These are phyloP conservation scores for Dendryphion nanum DNA, from an alignment of 2,329 filamentous ascomycete genomes.

Conservation along the genomic window DNA sequence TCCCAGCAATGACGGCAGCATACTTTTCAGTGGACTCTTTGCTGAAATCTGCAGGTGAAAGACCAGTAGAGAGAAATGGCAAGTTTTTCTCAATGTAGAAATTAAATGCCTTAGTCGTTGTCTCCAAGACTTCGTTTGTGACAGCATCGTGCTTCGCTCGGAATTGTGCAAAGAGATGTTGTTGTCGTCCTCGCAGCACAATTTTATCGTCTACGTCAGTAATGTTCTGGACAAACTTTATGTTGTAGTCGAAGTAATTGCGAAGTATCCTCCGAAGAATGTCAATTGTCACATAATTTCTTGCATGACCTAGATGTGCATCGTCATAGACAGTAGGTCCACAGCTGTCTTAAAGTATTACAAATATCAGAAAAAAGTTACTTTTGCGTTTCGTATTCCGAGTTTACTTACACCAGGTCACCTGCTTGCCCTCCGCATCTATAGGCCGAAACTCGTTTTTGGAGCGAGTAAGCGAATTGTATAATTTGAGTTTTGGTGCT, in stretches of 20 bases:
- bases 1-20: conserved; percentile 54
- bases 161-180: conserved; percentile 73
- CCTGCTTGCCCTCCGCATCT: conserved; percentile 63
- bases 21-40: conserved; percentile 52
- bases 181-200: conserved; percentile 67
- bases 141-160: conserved; percentile 50
- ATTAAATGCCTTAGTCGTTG: conserved; percentile 52
- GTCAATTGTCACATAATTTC: conserved; percentile 89
- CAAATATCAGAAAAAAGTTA: too few relatives aligned
- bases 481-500: conserved; percentile 65
- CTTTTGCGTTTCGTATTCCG: too few relatives aligned
- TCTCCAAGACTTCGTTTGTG: conserved; percentile 48
- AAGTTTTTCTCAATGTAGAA: conserved; percentile 69
- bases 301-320: conserved; percentile 76
- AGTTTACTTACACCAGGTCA: conserved; percentile 89
- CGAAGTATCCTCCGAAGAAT: conserved; percentile 79
- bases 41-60: conserved; percentile 49
- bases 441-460: conserved; percentile 75
- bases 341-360: too few relatives aligned
- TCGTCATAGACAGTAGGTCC: conserved; percentile 85
- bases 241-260: conserved; percentile 79
- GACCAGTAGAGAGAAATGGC: conserved; percentile 46
- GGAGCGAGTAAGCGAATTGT: conserved; percentile 74
- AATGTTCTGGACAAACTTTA: conserved; percentile 91
- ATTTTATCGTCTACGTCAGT: conserved; percentile 63